These are phyloP conservation scores for Pythium scleroteichum DNA, from an alignment of 352 stramenopile genomes.

Conservation along the genomic window DNA sequence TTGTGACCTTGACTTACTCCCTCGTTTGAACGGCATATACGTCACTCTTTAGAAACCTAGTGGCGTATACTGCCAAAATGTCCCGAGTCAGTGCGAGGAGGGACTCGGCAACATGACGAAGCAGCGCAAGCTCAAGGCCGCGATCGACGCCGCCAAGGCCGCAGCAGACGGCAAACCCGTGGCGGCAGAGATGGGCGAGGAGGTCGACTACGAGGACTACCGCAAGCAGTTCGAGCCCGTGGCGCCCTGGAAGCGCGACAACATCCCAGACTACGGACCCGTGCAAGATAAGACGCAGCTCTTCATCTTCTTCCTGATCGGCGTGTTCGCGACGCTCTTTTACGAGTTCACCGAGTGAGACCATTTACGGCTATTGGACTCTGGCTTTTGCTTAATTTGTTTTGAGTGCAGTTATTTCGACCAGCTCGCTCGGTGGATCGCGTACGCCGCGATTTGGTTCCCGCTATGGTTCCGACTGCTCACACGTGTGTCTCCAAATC, in stretches of 20 bases:
- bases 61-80: conserved; percentile 2
- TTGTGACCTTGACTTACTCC: not conserved
- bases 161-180: conserved; percentile 24
- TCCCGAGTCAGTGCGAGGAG: conserved; percentile 16
- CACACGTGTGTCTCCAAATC: conserved; percentile 58
- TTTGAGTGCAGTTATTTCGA: conserved; percentile 76
- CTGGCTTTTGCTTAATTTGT: too few relatives aligned
- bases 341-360: conserved; percentile 71
- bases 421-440: conserved; percentile 65
- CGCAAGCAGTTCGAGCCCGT: conserved; percentile 73
- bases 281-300: conserved; percentile 62
- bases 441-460: conserved; percentile 82
- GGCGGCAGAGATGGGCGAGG: conserved; percentile 3
- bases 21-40: conserved; percentile 20
- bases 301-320: conserved; percentile 67
- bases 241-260: conserved; percentile 74
- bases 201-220: conserved; percentile 55
- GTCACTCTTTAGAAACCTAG: conserved; percentile 9
- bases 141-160: conserved; percentile 29
- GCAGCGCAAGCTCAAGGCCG: conserved; percentile 21
- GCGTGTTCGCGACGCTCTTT: conserved; percentile 58
- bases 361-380: too few relatives aligned
- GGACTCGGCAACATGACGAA: conserved; percentile 34
- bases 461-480: conserved; percentile 80
- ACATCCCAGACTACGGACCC: conserved; percentile 81